Evolutionary conservation across 352 stramenopile genomes (phyloP).

Genomic region (Elongisporangium prolatum): DNA sequence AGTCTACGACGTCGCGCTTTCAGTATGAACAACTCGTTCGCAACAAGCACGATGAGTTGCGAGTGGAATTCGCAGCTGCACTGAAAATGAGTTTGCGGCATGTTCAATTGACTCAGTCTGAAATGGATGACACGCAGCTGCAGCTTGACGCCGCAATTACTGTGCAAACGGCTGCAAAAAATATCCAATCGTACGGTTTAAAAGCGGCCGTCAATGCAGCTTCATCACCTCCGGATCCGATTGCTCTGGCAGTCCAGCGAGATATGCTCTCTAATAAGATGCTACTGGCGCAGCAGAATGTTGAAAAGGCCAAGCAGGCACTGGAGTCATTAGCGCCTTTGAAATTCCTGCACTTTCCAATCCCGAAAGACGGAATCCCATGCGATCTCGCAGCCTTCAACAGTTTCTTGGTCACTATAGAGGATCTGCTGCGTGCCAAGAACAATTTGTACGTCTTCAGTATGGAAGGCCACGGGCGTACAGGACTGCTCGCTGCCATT

Average conservation of each 20-base stretch:
- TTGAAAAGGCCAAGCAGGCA: conserved; percentile 24
- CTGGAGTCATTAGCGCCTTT: conserved; percentile 29
- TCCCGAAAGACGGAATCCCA: conserved; percentile 34
- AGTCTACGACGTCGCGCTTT: conserved; percentile 18
- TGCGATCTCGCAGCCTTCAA: conserved; percentile 3
- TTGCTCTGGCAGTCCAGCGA: conserved; percentile 7
- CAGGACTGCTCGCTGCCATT: conserved; percentile 56
- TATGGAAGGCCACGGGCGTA: conserved; percentile 58
- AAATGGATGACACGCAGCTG: conserved; percentile 17
- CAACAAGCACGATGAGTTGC: conserved; percentile 35
- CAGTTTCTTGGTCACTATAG: conserved; percentile 28
- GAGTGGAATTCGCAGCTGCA: conserved; percentile 27
- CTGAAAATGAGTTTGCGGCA: conserved; percentile 36
- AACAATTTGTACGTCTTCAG: conserved; percentile 80
- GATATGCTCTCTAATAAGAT: conserved; percentile 42
- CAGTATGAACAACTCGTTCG: conserved; percentile 49
- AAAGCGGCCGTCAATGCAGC: background rate
- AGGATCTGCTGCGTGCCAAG: conserved; percentile 38
- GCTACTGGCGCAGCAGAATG: conserved; percentile 43
- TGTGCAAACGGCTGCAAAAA: conserved; percentile 4
- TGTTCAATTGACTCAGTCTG: conserved; percentile 30
- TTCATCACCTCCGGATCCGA: background rate
- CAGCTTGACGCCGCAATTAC: conserved; percentile 15
- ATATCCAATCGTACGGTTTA: background rate
- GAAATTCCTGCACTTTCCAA: conserved; percentile 50